Base-by-base conservation (phyloP, 768 basidiomycete species). In the Rhizopogon rudus region DNA sequence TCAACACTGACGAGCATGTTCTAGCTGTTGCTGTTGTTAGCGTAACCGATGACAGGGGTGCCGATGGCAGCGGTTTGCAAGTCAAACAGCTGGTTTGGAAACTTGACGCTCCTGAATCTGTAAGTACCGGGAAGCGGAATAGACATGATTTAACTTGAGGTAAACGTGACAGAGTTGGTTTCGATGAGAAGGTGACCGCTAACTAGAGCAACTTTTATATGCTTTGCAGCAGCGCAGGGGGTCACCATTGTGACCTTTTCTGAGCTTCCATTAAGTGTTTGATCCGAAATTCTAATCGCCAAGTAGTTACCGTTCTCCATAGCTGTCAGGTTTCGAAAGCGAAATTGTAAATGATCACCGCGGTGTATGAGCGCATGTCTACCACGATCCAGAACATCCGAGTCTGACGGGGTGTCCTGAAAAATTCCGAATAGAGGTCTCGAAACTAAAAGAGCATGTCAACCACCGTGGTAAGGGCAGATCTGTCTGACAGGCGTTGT, bases 51-150 rank as follows among this genome's bases (percentile, higher is more conserved):
- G 40, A 40, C 14, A n/a, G 40, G 40, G 5, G 40, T n/a, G 2
- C 40, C 40, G 5, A 5, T 0, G 14, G 5, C 8, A 6, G 42
- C 58, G 75, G 29, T 57, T 67, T 37, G 60, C 67, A 13, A 60
- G 64, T 46, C 33, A 46, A 28, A 20, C 25, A 46, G 7, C 44
- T 20, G 13, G 14, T 46, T 46, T 1, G 16, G n/a, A 17, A 14
- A 46, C 7, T 46, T 22, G n/a, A 14, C 25, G 8, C 6, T 28
- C n/a, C 3, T 8, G 44, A 46, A 6, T 8, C 9, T 46, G 44
- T 46, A 25, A 33, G 17, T 46, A 14, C 44, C 44, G 25, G 44
- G 1, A 46, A 40, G 40, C 9, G 28, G 44, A 6, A 14, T 22
- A 28, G 25, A 46, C 33, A 28, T 28, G 17, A 20, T 25, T 25